Percentiles rank a stretch among this genome's conserved stretches.
These are phyloP conservation scores for Daldinia decipiens DNA, from an alignment of 495 filamentous ascomycete genomes.

Conservation along the genomic window DNA sequence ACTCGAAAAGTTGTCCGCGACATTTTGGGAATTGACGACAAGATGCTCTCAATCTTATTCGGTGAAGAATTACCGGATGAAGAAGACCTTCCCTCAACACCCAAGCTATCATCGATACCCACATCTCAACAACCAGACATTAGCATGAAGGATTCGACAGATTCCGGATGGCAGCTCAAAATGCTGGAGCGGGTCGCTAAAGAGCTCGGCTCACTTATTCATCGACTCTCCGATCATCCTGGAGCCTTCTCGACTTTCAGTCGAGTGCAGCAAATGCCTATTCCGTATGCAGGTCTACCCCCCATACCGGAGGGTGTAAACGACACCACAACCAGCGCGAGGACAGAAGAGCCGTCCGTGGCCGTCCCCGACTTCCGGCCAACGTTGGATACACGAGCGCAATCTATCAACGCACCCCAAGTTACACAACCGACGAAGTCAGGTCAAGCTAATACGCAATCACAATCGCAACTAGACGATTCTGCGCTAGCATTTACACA, in stretches of 20 bases:
- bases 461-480: slow-evolving; percentile 32
- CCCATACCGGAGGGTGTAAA: slow-evolving; percentile 61
- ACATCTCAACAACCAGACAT: slow-evolving; percentile 25
- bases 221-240: slow-evolving; percentile 81
- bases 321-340: slow-evolving; percentile 39
- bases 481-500: slow-evolving; percentile 55
- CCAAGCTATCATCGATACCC: slow-evolving; percentile 46
- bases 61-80: slow-evolving; percentile 81
- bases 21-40: slow-evolving; percentile 90
- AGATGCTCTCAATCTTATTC: slow-evolving; percentile 82
- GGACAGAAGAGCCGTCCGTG: slow-evolving; percentile 35
- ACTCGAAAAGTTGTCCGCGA: slow-evolving; percentile 88
- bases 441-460: slow-evolving; percentile 26
- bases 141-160: slow-evolving; percentile 48
- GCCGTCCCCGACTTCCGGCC: slow-evolving; percentile 59
- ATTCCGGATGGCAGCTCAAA: slow-evolving; percentile 75
- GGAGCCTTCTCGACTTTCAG: slow-evolving; percentile 84
- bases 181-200: slow-evolving; percentile 85
- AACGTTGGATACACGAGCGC: slow-evolving; percentile 50
- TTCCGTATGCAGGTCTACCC: slow-evolving; percentile 66
- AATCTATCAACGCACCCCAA: slow-evolving; percentile 46
- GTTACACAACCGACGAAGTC: slow-evolving; percentile 22
- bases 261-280: slow-evolving; percentile 59
- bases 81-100: slow-evolving; percentile 56
- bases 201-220: slow-evolving; percentile 84